Evolutionary conservation across 371 early-diverging fungal genomes (phyloP).

Genomic region (Apophysomyces elegans): DNA sequence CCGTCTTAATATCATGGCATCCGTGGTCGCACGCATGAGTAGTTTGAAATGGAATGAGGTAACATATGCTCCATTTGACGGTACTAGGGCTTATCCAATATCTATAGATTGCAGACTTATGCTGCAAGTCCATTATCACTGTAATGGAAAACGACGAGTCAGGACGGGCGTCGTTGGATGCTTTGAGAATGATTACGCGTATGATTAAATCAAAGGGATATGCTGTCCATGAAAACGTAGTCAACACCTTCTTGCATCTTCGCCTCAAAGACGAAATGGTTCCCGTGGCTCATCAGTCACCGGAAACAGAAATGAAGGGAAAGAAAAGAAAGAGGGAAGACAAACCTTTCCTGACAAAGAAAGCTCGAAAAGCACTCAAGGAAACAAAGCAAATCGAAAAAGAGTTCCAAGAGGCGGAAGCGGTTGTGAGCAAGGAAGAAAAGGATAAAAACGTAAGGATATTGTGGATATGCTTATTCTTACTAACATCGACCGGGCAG

Average conservation of each 20-base stretch:
- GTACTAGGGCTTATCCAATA: background rate
- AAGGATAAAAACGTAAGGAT: constrained; percentile 63
- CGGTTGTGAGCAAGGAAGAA: constrained; percentile 75
- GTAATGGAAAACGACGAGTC: constrained; percentile 86
- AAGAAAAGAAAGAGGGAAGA: constrained; percentile 54
- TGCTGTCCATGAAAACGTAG: constrained; percentile 69
- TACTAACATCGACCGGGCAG: constrained; percentile 28
- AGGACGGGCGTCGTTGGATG: constrained; percentile 85
- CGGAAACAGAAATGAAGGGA: constrained; percentile 47
- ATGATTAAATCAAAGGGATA: constrained; percentile 84
- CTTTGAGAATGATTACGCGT: constrained; percentile 81
- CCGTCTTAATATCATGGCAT: constrained; percentile 83
- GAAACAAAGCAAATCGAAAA: constrained; percentile 75
- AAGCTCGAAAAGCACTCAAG: constrained; percentile 73
- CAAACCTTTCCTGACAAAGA: constrained; percentile 76
- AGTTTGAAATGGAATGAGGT: constrained; percentile 55
- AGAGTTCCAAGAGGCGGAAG: constrained; percentile 87
- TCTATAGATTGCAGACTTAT: constrained; percentile 63
- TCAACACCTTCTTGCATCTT: constrained; percentile 78
- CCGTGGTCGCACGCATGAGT: constrained; percentile 77
- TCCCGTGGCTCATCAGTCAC: constrained; percentile 35
- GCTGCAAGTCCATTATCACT: constrained; percentile 73
- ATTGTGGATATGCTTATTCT: background rate
- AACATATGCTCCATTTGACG: constrained; percentile 5
- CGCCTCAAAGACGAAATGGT: constrained; percentile 81